phyloP scores from a whole-genome alignment of 1,284 basidiomycete species.

The Papiliotrema fonsecae region DNA sequence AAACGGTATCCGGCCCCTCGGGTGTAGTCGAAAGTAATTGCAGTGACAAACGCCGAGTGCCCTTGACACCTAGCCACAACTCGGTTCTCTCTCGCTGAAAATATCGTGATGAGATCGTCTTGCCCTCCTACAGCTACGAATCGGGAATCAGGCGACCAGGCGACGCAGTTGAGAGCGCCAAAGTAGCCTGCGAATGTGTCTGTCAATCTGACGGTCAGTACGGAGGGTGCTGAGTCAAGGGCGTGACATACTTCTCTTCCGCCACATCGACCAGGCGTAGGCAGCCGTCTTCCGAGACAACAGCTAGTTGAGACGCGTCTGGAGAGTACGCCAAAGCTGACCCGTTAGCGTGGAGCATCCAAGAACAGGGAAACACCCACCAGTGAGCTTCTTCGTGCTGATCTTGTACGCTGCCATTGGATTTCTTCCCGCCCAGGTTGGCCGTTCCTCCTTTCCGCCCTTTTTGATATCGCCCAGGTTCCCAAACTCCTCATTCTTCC shows the following conservation, averaged over 20 bases:
- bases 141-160: slow-evolving; percentile 92
- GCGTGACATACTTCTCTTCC: slow-evolving; percentile 64
- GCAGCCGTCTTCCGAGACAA: slow-evolving; percentile 83
- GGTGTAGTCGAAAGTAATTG: slow-evolving; percentile 77
- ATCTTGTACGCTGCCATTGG: slow-evolving; percentile 45
- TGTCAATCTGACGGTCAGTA: slow-evolving; percentile 56
- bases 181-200: slow-evolving; percentile 92
- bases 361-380: too few species aligned
- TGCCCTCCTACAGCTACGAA: slow-evolving; percentile 88
- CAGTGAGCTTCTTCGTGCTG: slow-evolving; percentile 59
- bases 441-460: slow-evolving; percentile 26
- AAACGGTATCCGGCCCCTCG: slow-evolving; percentile 81
- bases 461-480: slow-evolving; percentile 20
- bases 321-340: slow-evolving; percentile 86
- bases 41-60: slow-evolving; percentile 87
- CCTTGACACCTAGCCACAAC: slow-evolving; percentile 96
- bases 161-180: slow-evolving; percentile 75
- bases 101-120: slow-evolving; percentile 90
- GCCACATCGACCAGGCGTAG: slow-evolving; percentile 78
- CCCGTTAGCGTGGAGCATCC: too few species aligned
- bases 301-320: slow-evolving; percentile 78
- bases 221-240: not conserved
- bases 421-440: slow-evolving; percentile 45
- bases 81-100: slow-evolving; percentile 83
- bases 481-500: slow-evolving; percentile 47